Conservation (phyloP, 139 green algal species). For the Gonium pectorale region DNA sequence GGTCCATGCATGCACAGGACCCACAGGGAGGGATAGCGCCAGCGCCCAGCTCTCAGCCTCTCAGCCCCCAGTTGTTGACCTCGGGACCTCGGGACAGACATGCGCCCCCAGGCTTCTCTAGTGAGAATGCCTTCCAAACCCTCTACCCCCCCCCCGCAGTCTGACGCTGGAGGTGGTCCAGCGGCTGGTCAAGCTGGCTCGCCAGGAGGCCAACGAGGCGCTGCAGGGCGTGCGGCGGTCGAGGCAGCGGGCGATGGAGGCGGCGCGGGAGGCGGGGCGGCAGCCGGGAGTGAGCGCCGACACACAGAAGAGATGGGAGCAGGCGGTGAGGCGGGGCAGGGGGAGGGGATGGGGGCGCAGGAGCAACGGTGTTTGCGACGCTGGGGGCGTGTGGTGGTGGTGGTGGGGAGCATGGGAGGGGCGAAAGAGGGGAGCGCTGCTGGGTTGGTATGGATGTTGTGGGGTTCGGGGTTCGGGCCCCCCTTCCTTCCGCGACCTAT, state of each 20-base stretch:
- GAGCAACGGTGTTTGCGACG: neutral
- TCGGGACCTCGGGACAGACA: too few relatives aligned
- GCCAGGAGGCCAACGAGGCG: constrained; percentile 71
- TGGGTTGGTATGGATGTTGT: neutral
- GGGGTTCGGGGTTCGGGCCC: too few relatives aligned
- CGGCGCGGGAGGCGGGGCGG: neutral
- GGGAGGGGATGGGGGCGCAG: too few relatives aligned
- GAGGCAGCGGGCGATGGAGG: constrained; percentile 71
- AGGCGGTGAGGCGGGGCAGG: constrained; percentile 32
- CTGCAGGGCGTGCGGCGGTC: constrained; percentile 73
- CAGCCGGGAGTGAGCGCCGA: neutral
- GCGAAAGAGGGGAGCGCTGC: neutral
- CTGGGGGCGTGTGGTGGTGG: neutral
- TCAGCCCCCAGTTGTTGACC: too few relatives aligned
- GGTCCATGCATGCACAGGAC: too few relatives aligned
- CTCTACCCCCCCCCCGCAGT: neutral
- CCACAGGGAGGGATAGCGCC: too few relatives aligned
- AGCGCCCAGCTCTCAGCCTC: too few relatives aligned
- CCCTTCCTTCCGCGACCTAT: too few relatives aligned
- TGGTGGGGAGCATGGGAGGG: neutral
- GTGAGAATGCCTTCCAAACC: too few relatives aligned
- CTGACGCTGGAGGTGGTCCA: constrained; percentile 31
- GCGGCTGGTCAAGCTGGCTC: constrained; percentile 76
- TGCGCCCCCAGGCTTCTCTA: too few relatives aligned
- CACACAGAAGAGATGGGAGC: constrained; percentile 23